Percentiles rank a stretch among this genome's conserved stretches.
Conservation (phyloP, 805 yeast genomes). For the Ogataea saltuana region DNA sequence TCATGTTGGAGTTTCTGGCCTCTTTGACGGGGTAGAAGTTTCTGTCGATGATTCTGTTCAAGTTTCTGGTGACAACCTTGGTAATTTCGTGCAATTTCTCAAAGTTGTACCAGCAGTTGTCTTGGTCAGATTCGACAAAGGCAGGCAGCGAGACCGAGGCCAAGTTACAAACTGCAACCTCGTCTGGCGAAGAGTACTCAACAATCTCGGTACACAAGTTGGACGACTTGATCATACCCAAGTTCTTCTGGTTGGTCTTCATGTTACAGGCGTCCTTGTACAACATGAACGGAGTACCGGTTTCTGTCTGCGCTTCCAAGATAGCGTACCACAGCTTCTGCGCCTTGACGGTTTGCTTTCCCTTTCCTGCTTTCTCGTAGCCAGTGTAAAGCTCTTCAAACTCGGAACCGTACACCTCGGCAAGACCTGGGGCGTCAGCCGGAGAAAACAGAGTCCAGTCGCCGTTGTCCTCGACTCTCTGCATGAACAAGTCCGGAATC, state of each 20-base stretch:
- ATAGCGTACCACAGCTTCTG: constrained; percentile 63
- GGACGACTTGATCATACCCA: constrained; percentile 60
- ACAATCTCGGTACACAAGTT: constrained; percentile 66
- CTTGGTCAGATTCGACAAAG: constrained; percentile 48
- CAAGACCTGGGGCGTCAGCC: constrained; percentile 56
- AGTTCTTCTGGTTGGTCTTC: constrained; percentile 60
- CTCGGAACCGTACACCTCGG: constrained; percentile 57
- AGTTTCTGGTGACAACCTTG: constrained; percentile 55
- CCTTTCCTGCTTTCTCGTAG: constrained; percentile 54
- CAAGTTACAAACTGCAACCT: constrained; percentile 62
- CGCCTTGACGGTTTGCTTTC: constrained; percentile 52
- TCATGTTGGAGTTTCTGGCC: constrained; percentile 54
- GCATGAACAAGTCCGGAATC: constrained; percentile 65
- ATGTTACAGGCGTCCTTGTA: constrained; percentile 63
- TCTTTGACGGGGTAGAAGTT: constrained; percentile 57
- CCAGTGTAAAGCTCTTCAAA: constrained; percentile 51
- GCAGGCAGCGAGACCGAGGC: constrained; percentile 62
- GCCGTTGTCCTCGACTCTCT: constrained; percentile 55
- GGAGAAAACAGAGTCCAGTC: constrained; percentile 64
- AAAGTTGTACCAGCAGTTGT: constrained; percentile 50
- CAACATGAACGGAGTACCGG: constrained; percentile 66
- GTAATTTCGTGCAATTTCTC: constrained; percentile 55
- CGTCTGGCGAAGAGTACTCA: constrained; percentile 58
- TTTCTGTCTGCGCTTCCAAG: constrained; percentile 63
- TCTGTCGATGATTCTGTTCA: constrained; percentile 58